Evolutionary conservation across 441 rosid genomes (phyloP).

Genomic region (Gossypium aridum): DNA sequence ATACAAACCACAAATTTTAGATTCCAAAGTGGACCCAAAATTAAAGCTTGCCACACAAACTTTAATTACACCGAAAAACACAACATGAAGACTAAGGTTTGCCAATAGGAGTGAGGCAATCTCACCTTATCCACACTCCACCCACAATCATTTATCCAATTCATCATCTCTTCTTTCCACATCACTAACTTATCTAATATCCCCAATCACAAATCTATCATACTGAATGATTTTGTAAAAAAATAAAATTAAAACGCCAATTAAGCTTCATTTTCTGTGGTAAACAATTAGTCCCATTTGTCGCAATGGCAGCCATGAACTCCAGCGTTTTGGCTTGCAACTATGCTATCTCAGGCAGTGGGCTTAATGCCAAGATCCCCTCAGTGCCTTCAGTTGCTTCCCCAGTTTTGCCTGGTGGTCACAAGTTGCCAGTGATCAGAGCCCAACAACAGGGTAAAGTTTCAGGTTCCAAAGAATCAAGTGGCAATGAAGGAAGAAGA

Average conservation of each 20-base stretch:
- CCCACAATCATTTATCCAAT: constrained; percentile 55
- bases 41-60: constrained; percentile 18
- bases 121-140: constrained; percentile 89
- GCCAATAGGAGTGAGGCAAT: constrained; percentile 72
- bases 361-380: constrained; percentile 46
- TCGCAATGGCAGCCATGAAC: constrained; percentile 69
- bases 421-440: constrained; percentile 56
- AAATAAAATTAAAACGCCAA: background rate
- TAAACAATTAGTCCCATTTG: background rate
- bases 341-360: constrained; percentile 56
- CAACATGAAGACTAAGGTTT: constrained; percentile 18
- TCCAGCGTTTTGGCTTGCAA: constrained; percentile 79
- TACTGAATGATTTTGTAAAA: background rate
- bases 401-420: constrained; percentile 27
- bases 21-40: constrained; percentile 34
- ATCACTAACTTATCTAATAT: constrained; percentile 30
- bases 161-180: constrained; percentile 42
- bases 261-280: background rate
- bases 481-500: constrained; percentile 54
- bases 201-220: constrained; percentile 13
- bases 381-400: constrained; percentile 30
- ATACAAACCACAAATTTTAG: background rate
- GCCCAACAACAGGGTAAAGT: constrained; percentile 33
- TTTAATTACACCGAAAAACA: background rate
- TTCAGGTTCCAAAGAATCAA: constrained; percentile 24